Evolutionary conservation across 2,329 filamentous ascomycete genomes (phyloP), one percentile per base, ranked within the genome.

Genomic region (Arachnopeziza araneosa): DNA sequence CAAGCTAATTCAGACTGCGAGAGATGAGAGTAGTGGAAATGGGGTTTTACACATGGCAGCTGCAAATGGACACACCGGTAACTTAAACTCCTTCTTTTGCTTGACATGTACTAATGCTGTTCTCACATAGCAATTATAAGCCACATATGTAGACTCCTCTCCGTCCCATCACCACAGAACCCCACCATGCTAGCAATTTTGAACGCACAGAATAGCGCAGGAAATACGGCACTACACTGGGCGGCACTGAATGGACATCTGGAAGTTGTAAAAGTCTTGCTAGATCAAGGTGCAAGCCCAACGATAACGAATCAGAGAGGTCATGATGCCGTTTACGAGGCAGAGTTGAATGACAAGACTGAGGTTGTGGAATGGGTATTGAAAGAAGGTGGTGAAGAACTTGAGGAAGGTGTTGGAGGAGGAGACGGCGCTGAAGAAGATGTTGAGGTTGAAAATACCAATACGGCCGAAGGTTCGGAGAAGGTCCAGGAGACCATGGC

Each of bases 161-260:
- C 72, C 12, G 64, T 70, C 24, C 64, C 67, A 10, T 56, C 69
- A 9, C 68, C 69, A 4, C 70, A 72, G 54, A 71, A 64, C 21
- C 62, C 64, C 2, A 59, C 64, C 1, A 68, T 70, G 66, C 64
- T 71, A n/a, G 58, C 79, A 0, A 85, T 87, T 66, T 74, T 92
- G 24, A 88, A 91, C 68, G 78, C 81, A 1, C 80, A 83, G 63
- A 99, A 99, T 71, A 79, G 85, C 63, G 88, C 89, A 52, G 93
- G 92, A 52, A 98, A 97, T 77, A 97, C 93, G 0, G 84, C 91
- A 0, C 79, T 99, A 60, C 95, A 99, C 76, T 98, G 93, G 93
- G 93, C 93, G 0, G 90, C 91, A 0, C 78, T 97, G 58, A 95
- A 96, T 58, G 93, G 93, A 1, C 93, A 97, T 70, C 78, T 98